Base-by-base conservation (phyloP, 176 grass and related monocot species). In the Oryza nivara region DNA sequence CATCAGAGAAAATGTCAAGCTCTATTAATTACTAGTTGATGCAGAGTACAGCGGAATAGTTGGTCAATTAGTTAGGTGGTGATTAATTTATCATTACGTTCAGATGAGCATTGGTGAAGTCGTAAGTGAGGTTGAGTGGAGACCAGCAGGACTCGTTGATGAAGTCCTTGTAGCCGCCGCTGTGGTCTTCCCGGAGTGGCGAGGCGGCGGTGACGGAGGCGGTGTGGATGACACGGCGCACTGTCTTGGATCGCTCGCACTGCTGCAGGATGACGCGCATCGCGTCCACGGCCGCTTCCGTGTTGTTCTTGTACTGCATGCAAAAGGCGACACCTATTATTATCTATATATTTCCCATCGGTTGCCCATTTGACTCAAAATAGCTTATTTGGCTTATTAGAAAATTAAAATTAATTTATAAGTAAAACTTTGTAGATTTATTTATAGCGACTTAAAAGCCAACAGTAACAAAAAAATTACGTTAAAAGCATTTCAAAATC, bases 161-260 rank as follows among this genome's bases (percentile, higher is more conserved):
- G 54, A 36, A 72, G 36, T 79, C 79, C 23, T 80, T 79, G 45
- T 85, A 92, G 0, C 87, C 70, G 0, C 87, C 40, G 40, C 40
- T 9, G 73, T 34, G 72, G 74, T 92, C 89, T 11, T 90, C 87
- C 17, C 51, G 78, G 56, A 85, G 86, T 16, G 94, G 89, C 11
- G 94, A 90, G 6, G 91, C 84, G 23, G 91, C 87, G 5, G 51
- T 20, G 77, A 91, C 76, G 0, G 94, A 93, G 58, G 79, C 94
- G 3, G 94, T 97, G 74, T 93, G 75, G 43, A 94, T 88, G 73
- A 97, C 87, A 34, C 89, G 94, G 51, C 46, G 80, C 82, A 97
- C 91, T 64, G 91, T 90, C 72, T 70, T 81, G 46, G 89, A 76
- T 13, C 74, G 66, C 79, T 93, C 79, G 72, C 94, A 93, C 32